Conservation (phyloP, 768 basidiomycete species). For the Mycena kentingensis region DNA sequence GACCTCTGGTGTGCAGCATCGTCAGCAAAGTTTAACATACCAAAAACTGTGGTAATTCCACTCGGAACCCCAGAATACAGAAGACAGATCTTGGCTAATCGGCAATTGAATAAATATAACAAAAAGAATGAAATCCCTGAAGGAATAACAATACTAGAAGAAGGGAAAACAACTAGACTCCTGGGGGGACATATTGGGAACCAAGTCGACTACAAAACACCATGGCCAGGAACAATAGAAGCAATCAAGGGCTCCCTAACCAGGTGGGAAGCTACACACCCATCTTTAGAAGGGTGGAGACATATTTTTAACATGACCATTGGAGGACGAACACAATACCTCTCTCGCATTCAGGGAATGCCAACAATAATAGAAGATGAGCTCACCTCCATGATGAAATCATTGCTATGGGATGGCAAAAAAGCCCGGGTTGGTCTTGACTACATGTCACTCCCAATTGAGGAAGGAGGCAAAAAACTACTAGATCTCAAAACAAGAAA, state of each 20-base stretch:
- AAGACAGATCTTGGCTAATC: neutral
- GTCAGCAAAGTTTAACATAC: conserved; percentile 21
- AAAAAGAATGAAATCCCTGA: neutral
- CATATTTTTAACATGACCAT: conserved; percentile 26
- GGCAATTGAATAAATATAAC: neutral
- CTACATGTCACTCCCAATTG: conserved; percentile 4
- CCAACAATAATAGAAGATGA: conserved; percentile 15
- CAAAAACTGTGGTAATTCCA: conserved; percentile 27
- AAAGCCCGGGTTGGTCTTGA: conserved; percentile 4
- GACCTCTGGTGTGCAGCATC: conserved; percentile 19
- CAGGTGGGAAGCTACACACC: conserved; percentile 5
- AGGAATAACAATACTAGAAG: conserved; percentile 1
- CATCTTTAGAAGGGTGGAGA: conserved; percentile 16
- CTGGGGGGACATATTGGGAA: conserved; percentile 5
- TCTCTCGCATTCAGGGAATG: conserved; percentile 30
- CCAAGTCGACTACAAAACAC: neutral
- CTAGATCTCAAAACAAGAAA: neutral
- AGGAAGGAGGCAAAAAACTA: conserved; percentile 1
- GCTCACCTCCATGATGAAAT: neutral
- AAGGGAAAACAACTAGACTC: neutral
- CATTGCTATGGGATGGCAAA: conserved; percentile 12
- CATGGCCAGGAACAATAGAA: conserved; percentile 1
- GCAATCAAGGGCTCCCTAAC: neutral
- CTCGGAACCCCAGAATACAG: neutral
- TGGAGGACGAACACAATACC: conserved; percentile 29